Base-by-base conservation (phyloP, 1,284 basidiomycete genomes). In the Fomitopsis schrenkii region DNA sequence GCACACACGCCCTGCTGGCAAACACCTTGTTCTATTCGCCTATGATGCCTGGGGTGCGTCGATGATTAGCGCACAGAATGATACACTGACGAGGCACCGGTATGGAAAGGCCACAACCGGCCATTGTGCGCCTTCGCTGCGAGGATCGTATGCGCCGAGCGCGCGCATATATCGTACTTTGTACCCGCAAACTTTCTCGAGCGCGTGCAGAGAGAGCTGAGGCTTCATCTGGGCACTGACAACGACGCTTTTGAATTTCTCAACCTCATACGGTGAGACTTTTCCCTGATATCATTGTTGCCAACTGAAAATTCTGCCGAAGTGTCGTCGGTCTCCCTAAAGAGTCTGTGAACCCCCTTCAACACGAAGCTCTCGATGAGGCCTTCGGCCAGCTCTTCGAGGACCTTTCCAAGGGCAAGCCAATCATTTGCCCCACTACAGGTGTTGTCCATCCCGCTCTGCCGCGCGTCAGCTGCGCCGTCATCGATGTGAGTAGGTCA, bases 401-500 rank as follows among this genome's bases (percentile, higher is more conserved):
- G 19, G 46, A 41, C 22, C 62, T 63, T 22, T 30, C 57, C 6
- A 22, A 30, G 10, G 57, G 54, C 10, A 30, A 48, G n/a, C 22
- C 57, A 12, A 17, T 63, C 5, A 38, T 28, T 19, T 63, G 62
- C 54, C 22, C 28, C 3, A 36, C 55, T 15, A 57, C 56, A 15
- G 50, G 30, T 28, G 22, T n/a, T 7, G 22, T 52, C 22, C 10
- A 42, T 26, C 14, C 50, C 28, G 44, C 57, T n/a, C n/a, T 61
- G 2, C 42, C 62, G 6, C 19, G 30, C 30, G 57, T 60, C 1
- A n/a, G 44, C 44, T 45, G 41, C n/a, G 52, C 41, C 10, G 40
- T 63, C 15, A 8, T 63, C 2, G 62, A 63, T 33, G 62, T 63
- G 15, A 46, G 55, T 57, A 1, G 4, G 22, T 28, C 19, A 12